Conservation (phyloP, 441 rosid species). For the Euphorbia corollata region DNA sequence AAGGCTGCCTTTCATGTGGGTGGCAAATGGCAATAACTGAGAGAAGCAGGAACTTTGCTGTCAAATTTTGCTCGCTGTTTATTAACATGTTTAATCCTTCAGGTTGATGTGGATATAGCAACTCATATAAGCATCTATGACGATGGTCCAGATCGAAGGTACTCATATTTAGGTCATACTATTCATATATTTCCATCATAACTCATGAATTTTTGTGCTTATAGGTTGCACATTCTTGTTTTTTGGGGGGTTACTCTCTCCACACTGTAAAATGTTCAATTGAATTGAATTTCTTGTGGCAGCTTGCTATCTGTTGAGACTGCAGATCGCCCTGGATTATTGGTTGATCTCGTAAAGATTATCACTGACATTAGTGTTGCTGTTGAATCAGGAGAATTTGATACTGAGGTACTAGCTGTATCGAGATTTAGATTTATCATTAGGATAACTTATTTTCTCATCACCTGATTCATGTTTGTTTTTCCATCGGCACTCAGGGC, state of each 20-base stretch:
- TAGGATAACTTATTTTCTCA: not conserved
- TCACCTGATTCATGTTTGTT: not conserved
- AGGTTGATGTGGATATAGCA: slow-evolving; percentile 96
- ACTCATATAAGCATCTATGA: slow-evolving; percentile 56
- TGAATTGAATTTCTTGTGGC: slow-evolving; percentile 15
- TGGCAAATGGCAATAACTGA: slow-evolving; percentile 13
- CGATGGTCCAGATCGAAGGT: slow-evolving; percentile 84
- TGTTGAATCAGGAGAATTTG: slow-evolving; percentile 94
- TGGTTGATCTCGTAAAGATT: slow-evolving; percentile 81
- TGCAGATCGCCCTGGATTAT: slow-evolving; percentile 84
- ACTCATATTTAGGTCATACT: slow-evolving; percentile 18
- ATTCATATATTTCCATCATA: not conserved
- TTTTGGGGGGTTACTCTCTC: not conserved
- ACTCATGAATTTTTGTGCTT: not conserved
- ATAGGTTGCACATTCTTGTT: not conserved
- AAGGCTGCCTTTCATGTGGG: not conserved
- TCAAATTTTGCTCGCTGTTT: slow-evolving; percentile 13
- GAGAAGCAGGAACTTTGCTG: slow-evolving; percentile 4
- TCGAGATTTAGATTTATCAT: not conserved
- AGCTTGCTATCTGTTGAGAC: slow-evolving; percentile 90
- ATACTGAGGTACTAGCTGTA: slow-evolving; percentile 62
- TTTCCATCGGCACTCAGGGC: slow-evolving; percentile 40
- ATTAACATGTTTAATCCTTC: slow-evolving; percentile 21
- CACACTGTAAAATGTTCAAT: not conserved
- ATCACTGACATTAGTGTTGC: slow-evolving; percentile 62